phyloP scores from a whole-genome alignment of 371 early-diverging fungal species.

The Mucor sp. region DNA sequence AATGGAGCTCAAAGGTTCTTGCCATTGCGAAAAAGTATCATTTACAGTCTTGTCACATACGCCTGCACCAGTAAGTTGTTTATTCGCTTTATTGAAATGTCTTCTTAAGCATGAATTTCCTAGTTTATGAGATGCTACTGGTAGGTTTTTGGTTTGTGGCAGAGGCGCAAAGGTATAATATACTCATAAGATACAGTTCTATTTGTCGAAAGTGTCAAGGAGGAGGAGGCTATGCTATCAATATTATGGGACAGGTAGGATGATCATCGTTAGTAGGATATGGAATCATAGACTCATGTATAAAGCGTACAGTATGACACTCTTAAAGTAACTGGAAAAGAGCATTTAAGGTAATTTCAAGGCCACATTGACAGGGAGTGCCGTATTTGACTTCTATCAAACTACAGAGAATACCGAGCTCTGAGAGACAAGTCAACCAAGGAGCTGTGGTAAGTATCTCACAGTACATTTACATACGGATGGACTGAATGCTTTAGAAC shows the following conservation, averaged over 20 bases:
- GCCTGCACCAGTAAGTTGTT: constrained; percentile 41
- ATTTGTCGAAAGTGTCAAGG: constrained; percentile 55
- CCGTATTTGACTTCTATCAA: too few relatives aligned
- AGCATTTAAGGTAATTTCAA: constrained; percentile 31
- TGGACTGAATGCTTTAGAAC: not conserved
- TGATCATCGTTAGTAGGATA: not conserved
- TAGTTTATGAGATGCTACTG: constrained; percentile 54
- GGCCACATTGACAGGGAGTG: not conserved
- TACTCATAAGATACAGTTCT: constrained; percentile 27
- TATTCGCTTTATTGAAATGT: not conserved
- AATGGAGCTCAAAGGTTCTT: constrained; percentile 58
- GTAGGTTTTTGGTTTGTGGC: constrained; percentile 19
- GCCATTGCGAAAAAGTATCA: constrained; percentile 49
- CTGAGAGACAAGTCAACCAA: constrained; percentile 33
- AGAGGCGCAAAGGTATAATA: not conserved
- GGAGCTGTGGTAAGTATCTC: constrained; percentile 39
- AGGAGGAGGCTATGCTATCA: constrained; percentile 47
- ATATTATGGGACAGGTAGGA: constrained; percentile 48
- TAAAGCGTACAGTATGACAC: constrained; percentile 30
- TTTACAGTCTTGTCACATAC: constrained; percentile 43
- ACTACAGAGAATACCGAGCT: constrained; percentile 37
- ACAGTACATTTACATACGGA: not conserved
- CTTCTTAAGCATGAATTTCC: not conserved
- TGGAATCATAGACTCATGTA: not conserved
- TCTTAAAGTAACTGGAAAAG: constrained; percentile 37